phyloP scores from a whole-genome alignment of 495 filamentous ascomycete genomes.

The Penicillium arizonense region DNA sequence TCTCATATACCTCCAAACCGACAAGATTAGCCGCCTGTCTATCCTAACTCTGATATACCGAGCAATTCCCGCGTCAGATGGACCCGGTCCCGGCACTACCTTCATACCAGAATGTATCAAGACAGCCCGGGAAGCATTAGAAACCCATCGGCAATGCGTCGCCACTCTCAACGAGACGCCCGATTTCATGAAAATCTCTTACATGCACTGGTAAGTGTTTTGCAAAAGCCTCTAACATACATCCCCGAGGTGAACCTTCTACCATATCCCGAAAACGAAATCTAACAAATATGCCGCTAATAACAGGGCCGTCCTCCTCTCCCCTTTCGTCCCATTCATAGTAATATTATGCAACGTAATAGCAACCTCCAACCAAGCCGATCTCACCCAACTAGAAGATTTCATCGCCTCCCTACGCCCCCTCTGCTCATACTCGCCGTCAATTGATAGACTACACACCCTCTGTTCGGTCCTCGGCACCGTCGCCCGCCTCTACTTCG shows the following conservation, averaged over 20 bases:
- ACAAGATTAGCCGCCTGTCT: constrained; percentile 54
- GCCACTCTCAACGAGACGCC: constrained; percentile 43
- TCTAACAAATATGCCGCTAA: constrained; percentile 5
- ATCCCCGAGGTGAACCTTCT: background rate
- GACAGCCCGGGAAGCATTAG: constrained; percentile 53
- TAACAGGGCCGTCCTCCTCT: constrained; percentile 59
- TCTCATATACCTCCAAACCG: constrained; percentile 49
- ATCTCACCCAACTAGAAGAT: constrained; percentile 51
- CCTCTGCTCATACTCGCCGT: constrained; percentile 50
- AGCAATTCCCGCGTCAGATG: constrained; percentile 49
- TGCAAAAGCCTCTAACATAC: background rate
- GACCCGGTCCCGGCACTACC: constrained; percentile 35
- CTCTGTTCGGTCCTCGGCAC: constrained; percentile 60
- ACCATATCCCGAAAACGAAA: background rate
- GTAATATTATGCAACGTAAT: constrained; percentile 70
- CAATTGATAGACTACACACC: constrained; percentile 56
- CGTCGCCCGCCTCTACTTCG: constrained; percentile 61
- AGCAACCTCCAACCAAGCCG: constrained; percentile 40
- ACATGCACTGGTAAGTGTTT: constrained; percentile 58
- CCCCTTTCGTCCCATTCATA: constrained; percentile 68
- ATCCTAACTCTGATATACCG: constrained; percentile 61
- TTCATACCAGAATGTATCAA: constrained; percentile 62
- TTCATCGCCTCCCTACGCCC: constrained; percentile 59
- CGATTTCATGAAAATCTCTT: constrained; percentile 48
- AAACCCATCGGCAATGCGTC: constrained; percentile 53